Evolutionary conservation across 257 asterid species (phyloP).

Genomic region (Cynanchum wilfordii): DNA sequence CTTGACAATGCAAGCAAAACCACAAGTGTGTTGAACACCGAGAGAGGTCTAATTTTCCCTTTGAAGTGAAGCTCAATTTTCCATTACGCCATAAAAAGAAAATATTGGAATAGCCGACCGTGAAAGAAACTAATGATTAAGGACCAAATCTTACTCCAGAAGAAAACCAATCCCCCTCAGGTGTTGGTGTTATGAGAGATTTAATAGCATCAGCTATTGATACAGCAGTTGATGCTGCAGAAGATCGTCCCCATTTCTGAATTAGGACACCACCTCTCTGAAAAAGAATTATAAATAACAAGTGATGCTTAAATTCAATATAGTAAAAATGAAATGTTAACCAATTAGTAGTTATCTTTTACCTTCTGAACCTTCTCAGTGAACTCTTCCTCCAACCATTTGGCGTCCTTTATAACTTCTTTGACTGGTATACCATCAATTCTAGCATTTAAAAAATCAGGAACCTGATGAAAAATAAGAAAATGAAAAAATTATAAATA

Average conservation of each 20-base stretch:
- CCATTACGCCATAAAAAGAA: neutral
- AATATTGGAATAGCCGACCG: neutral
- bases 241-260: constrained; percentile 98
- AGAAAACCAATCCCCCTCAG: constrained; percentile 95
- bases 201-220: constrained; percentile 82
- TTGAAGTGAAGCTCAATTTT: too few relatives aligned
- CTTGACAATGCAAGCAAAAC: neutral
- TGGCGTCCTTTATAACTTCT: constrained; percentile 72
- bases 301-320: neutral
- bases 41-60: neutral
- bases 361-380: constrained; percentile 87
- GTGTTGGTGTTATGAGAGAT: constrained; percentile 90
- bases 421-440: constrained; percentile 72
- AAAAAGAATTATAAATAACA: constrained; percentile 12
- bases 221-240: constrained; percentile 98
- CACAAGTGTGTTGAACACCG: neutral
- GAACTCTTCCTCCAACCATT: constrained; percentile 95
- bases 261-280: constrained; percentile 98
- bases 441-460: constrained; percentile 86
- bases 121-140: neutral
- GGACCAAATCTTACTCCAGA: constrained; percentile 53
- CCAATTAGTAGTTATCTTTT: constrained; percentile 16
- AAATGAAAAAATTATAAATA: neutral
- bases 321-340: neutral
- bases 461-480: constrained; percentile 54